Evolutionary conservation across 257 asterid genomes (phyloP).

Genomic region (Solanum etuberosum): DNA sequence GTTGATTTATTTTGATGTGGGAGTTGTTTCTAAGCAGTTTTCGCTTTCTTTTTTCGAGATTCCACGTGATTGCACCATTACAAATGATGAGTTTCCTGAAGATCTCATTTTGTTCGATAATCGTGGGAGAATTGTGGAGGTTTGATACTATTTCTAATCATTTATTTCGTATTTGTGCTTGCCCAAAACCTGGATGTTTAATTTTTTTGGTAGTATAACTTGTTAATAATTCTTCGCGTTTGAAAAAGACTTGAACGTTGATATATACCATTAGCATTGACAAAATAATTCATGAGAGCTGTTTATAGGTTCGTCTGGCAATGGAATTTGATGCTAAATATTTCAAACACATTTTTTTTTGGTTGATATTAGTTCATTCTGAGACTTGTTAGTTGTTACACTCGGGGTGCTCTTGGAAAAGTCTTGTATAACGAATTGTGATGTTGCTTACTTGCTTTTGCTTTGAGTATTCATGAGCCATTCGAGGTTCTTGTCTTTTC

Average conservation of each 20-base stretch:
- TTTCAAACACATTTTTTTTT: not conserved
- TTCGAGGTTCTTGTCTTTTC: not conserved
- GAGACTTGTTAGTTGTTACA: not conserved
- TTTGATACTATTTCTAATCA: constrained; percentile 4
- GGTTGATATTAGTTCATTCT: not conserved
- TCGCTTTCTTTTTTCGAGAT: constrained; percentile 68
- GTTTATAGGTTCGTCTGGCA: not conserved
- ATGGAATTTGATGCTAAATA: not conserved
- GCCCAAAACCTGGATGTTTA: not conserved
- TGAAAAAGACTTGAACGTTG: not conserved
- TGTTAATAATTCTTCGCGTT: not conserved
- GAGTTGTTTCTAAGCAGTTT: constrained; percentile 73
- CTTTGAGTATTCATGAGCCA: not conserved
- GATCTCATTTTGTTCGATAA: constrained; percentile 15
- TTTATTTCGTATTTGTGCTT: not conserved
- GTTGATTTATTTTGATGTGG: constrained; percentile 81
- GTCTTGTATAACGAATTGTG: not conserved
- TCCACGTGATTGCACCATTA: constrained; percentile 60
- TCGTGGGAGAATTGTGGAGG: constrained; percentile 28
- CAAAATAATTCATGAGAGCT: not conserved
- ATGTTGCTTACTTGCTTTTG: not conserved
- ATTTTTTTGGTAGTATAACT: not conserved
- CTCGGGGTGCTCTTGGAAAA: not conserved
- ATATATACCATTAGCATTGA: not conserved
- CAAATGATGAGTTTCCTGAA: not conserved